These are phyloP conservation scores for Dactylonectria estremocensis DNA, from an alignment of 2,329 filamentous ascomycete genomes.

Conservation along the genomic window DNA sequence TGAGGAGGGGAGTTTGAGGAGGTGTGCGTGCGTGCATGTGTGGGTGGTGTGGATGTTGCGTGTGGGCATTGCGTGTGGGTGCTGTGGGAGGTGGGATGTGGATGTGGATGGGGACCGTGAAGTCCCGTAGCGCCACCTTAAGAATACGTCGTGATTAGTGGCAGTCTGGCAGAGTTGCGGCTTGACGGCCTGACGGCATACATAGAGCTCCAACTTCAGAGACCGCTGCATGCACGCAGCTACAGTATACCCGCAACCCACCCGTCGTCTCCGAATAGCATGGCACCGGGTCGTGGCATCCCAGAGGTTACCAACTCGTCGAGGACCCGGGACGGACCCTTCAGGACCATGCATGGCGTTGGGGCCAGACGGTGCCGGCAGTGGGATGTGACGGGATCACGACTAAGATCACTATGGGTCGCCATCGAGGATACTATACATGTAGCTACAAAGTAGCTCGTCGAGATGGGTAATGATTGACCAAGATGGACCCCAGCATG, in stretches of 20 bases:
- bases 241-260: conserved; percentile 29
- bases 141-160: conserved; percentile 25
- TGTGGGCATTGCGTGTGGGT: neutral
- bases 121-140: conserved; percentile 39
- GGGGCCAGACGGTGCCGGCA: neutral
- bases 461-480: conserved; percentile 1
- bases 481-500: neutral
- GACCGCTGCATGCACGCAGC: neutral
- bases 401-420: neutral
- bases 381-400: conserved; percentile 6
- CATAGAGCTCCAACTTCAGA: neutral
- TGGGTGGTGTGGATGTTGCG: conserved; percentile 17
- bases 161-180: neutral
- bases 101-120: conserved; percentile 33
- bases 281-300: conserved; percentile 36
- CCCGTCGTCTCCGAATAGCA: conserved; percentile 46
- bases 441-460: neutral
- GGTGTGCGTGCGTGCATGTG: conserved; percentile 3
- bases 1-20: conserved; percentile 1
- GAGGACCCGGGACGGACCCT: conserved; percentile 26
- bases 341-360: conserved; percentile 37
- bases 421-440: neutral
- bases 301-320: conserved; percentile 32
- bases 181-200: neutral
- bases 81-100: conserved; percentile 7